Conservation (phyloP, 176 grass and related monocot species). For the Luzula sylvatica region DNA sequence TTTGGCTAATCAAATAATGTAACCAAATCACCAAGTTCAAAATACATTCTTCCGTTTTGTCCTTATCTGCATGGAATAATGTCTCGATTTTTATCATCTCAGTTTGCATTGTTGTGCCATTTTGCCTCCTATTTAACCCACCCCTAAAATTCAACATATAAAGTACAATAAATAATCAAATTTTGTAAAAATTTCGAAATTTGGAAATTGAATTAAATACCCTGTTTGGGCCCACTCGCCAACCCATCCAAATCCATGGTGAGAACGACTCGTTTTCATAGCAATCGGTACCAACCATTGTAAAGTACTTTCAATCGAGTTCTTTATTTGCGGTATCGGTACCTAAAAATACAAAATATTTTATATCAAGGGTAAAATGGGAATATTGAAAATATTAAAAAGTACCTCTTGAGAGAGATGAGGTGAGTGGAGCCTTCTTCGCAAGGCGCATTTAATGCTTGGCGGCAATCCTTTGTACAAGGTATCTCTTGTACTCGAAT, state of each 20-base stretch:
- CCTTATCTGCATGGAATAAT: slow-evolving; percentile 67
- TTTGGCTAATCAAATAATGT: slow-evolving; percentile 69
- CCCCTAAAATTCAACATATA: slow-evolving; percentile 30
- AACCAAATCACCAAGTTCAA: slow-evolving; percentile 69
- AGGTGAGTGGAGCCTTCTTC: slow-evolving; percentile 46
- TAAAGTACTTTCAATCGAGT: slow-evolving; percentile 55
- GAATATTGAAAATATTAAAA: not conserved
- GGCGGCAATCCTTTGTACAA: slow-evolving; percentile 84
- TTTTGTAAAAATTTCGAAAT: not conserved
- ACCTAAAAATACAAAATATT: slow-evolving; percentile 23
- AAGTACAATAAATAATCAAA: not conserved
- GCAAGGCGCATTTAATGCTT: slow-evolving; percentile 47
- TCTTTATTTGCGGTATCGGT: slow-evolving; percentile 50
- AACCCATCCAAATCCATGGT: slow-evolving; percentile 58
- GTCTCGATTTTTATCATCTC: slow-evolving; percentile 49
- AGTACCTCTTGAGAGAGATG: slow-evolving; percentile 53
- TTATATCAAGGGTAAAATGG: not conserved
- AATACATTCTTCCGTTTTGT: slow-evolving; percentile 48
- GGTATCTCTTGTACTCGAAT: slow-evolving; percentile 56
- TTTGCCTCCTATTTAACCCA: slow-evolving; percentile 26
- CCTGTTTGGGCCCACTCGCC: slow-evolving; percentile 72
- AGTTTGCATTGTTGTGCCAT: slow-evolving; percentile 16
- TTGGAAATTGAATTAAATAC: slow-evolving; percentile 23
- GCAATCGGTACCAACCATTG: slow-evolving; percentile 88
- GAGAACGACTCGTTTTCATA: slow-evolving; percentile 57